A percentile compares a stretch with the other conserved stretches of the same genome.
Conservation (phyloP, 169 alveolate species). For the Plasmodium fragile region DNA sequence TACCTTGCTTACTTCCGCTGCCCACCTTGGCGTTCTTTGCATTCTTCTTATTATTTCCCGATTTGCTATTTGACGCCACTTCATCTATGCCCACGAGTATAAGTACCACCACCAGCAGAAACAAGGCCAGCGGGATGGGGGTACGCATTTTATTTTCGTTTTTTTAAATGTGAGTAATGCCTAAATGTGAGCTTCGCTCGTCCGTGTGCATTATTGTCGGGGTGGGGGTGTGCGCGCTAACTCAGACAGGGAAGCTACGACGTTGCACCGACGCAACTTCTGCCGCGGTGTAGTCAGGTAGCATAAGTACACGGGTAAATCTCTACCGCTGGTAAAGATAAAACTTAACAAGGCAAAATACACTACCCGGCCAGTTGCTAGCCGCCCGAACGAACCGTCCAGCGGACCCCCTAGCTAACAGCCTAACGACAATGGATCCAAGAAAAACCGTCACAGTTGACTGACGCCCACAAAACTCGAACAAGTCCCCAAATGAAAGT, state of each 20-base stretch:
- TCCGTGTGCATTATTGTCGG: not conserved
- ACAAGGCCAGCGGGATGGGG: not conserved
- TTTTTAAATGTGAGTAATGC: not conserved
- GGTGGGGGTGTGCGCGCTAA: not conserved
- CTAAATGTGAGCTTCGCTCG: not conserved
- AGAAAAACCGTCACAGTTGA: not conserved
- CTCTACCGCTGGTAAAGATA: not conserved
- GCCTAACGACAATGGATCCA: not conserved
- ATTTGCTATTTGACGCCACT: constrained; percentile 8
- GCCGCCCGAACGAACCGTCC: no score
- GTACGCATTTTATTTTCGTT: not conserved
- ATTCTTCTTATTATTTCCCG: not conserved
- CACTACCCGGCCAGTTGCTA: not conserved
- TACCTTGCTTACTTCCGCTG: not conserved
- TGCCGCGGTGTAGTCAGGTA: not conserved
- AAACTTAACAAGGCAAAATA: not conserved
- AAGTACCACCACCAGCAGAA: not conserved
- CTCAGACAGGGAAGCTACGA: not conserved
- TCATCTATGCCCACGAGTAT: not conserved
- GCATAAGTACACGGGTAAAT: not conserved
- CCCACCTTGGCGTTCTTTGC: not conserved
- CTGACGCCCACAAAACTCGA: not conserved
- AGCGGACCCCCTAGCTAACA: no score
- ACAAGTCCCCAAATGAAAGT: not conserved
- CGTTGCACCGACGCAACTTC: not conserved